These are phyloP conservation scores for Leccinellum luteum DNA, from an alignment of 768 basidiomycete species.

Conservation along the genomic window DNA sequence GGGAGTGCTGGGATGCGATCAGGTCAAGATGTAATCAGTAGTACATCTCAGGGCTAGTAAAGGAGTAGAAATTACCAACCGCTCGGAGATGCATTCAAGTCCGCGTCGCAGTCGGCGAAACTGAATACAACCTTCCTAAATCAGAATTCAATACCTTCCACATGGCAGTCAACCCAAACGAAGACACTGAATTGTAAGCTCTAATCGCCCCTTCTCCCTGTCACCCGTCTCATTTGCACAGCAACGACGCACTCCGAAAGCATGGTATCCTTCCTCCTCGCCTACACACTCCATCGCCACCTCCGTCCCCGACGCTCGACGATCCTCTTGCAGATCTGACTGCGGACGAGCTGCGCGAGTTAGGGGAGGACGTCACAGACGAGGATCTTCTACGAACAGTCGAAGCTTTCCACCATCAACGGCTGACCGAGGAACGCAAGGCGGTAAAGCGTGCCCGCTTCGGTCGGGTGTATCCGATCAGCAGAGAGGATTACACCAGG, in stretches of 20 bases:
- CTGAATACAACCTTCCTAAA: conserved; percentile 34
- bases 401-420: conserved; percentile 60
- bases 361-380: conserved; percentile 71
- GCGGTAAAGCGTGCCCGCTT: conserved; percentile 65
- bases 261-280: conserved; percentile 86
- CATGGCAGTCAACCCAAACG: conserved; percentile 75
- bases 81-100: conserved; percentile 20
- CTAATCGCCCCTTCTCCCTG: not conserved
- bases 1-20: conserved; percentile 11
- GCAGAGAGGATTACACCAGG: conserved; percentile 88
- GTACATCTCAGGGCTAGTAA: conserved; percentile 19
- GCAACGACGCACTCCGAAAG: conserved; percentile 91
- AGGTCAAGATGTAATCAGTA: conserved; percentile 16
- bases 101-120: conserved; percentile 17
- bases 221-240: conserved; percentile 30
- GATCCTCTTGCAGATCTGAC: conserved; percentile 66
- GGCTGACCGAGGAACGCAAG: conserved; percentile 59
- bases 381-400: conserved; percentile 76
- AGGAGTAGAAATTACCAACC: conserved; percentile 9
- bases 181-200: conserved; percentile 95
- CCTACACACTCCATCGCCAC: conserved; percentile 76
- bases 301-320: conserved; percentile 69
- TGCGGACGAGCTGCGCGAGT: conserved; percentile 58
- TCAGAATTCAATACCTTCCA: conserved; percentile 6
- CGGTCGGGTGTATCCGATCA: conserved; percentile 84